Evolutionary conservation across 2,329 filamentous ascomycete genomes (phyloP), one percentile per base, ranked within the genome.

Genomic region (Cercospora sp.): DNA sequence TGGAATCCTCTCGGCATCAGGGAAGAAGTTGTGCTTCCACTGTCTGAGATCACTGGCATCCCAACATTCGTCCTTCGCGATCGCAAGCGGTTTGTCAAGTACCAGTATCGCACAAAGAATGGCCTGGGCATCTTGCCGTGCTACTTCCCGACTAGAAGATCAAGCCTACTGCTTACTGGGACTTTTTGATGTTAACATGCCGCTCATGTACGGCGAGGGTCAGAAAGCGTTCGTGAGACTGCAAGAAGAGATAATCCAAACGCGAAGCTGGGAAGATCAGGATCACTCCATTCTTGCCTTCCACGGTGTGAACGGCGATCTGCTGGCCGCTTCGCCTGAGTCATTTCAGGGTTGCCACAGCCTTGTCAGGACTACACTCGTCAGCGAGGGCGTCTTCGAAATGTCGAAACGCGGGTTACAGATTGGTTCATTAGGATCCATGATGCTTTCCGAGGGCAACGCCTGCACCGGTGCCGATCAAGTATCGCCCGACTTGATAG

Each of bases 141-240:
- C 23, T 0, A 61, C 59, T 7, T 26, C 59, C 0, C 1, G 36
- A 1, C 8, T 16, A 1, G 59, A 61, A 2, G 59, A 61, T 30
- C 12, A 39, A 45, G 59, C 59, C 13, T 61, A 48, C 36, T 61
- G 59, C 23, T 26, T 61, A 9, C 36, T 61, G 9, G 59, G 36
- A 3, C 3, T 61, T 1, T 61, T 48, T 6, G 59, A 45, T 12
- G 59, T 61, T 3, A 61, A 61, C 23, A 26, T 48, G 0, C 36
- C 59, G 12, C 59, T 61, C 18, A 13, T 61, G 26, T 61, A 48
- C n/a, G 59, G 36, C 18, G 59, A 61, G 12, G 59, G 59, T 2
- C 3, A 23, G n/a, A 61, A n/a, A 8, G 59, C 59, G 1, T 61
- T 61, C n/a, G 20, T 16, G n/a, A 23, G 59, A 28, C 8, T 45